Base-by-base conservation (phyloP, 345 rosid genomes). In the Moricandia moricandioides region DNA sequence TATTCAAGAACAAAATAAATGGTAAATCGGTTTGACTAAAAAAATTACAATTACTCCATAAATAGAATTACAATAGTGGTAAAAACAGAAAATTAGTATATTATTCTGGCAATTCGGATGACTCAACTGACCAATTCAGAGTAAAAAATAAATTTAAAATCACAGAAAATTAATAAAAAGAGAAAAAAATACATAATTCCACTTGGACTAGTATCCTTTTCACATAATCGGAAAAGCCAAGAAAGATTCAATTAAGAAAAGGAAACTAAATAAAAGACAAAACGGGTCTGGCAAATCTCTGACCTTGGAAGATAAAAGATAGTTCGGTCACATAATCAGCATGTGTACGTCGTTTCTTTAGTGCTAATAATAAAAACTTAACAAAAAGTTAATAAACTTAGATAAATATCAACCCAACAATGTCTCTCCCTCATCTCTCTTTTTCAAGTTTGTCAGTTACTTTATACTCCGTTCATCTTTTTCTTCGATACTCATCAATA, bases 301-400 rank as follows among this genome's bases (percentile, higher is more conserved):
- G 94, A 88, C 91, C 91, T 85, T 49, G 81, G 62, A 73, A 78
- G 64, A 72, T 60, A 78, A 72, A 78, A 78, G 74, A 85, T 86
- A 76, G 91, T 86, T 86, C 82, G 82, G 90, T 88, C 94, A 88
- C 89, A 87, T 85, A 87, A 87, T 87, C 87, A 88, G 94, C 96
- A 89, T 89, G 97, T 75, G 84, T 86, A 86, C 94, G 88, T 86
- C 84, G 86, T 79, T 86, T 79, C 84, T 77, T 80, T 45, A 45
- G 8, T 16, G 55, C 24, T 49, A 49, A 47, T 47, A 47, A 27
- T 47, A 70, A 68, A 12, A 13, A 40, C 3, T 10, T 10, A 40
- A 13, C 47, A 11, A 40, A 37, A 40, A 40, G 47, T 13, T 43
- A 12, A 3, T n/a, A 9, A 37, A 37, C 49, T 40, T 45, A 40